A percentile compares a stretch with the other conserved stretches of the same genome.
Conservation (phyloP, 108 stramenopile species). For the Skeletonema tropicum region DNA sequence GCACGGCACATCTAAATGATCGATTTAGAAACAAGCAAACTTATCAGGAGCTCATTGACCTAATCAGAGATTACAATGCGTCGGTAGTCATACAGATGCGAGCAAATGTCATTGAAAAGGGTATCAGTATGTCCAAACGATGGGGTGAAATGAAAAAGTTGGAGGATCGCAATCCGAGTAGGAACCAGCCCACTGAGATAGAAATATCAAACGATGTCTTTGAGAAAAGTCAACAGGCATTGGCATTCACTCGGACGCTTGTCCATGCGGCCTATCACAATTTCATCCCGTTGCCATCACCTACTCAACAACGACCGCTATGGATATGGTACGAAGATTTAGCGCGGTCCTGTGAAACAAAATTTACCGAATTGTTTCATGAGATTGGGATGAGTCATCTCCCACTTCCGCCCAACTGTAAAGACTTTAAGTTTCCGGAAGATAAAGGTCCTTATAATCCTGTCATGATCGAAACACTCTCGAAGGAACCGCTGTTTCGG, state of each 20-base stretch:
- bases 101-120: too few species aligned
- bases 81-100: too few species aligned
- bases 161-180: not conserved
- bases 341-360: not conserved
- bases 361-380: not conserved
- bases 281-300: not conserved
- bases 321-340: slow-evolving; percentile 4
- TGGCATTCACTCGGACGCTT: not conserved
- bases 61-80: too few species aligned
- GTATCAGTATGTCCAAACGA: not conserved
- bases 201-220: not conserved
- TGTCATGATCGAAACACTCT: not conserved
- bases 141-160: not conserved
- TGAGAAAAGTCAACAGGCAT: not conserved
- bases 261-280: slow-evolving; percentile 1
- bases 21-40: too few species aligned
- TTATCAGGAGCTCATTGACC: too few species aligned
- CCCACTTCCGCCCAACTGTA: not conserved
- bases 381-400: slow-evolving; percentile 3
- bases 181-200: not conserved
- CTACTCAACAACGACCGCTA: not conserved
- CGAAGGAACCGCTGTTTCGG: not conserved
- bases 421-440: not conserved
- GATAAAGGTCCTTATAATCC: not conserved
- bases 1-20: too few species aligned